Evolutionary conservation across 257 asterid species (phyloP).

Genomic region (Fraxinus americana): DNA sequence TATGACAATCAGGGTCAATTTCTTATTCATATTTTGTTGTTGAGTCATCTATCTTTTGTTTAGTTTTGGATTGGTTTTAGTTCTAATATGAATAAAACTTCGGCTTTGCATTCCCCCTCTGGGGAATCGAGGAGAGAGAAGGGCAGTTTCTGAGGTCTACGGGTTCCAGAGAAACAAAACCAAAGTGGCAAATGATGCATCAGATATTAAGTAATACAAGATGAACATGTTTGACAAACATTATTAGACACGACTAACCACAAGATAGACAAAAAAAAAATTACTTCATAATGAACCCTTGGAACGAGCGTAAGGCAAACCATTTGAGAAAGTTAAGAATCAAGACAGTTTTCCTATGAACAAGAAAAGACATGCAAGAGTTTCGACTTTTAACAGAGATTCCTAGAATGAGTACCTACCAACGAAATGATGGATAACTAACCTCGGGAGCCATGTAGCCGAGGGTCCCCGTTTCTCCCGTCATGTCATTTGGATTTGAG

Average conservation of each 20-base stretch:
- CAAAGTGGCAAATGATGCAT: background rate
- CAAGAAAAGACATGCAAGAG: no score
- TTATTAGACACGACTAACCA: background rate
- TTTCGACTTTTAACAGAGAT: no score
- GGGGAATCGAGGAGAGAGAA: background rate
- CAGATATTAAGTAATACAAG: no score
- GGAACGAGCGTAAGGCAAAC: background rate
- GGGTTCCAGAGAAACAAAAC: no score
- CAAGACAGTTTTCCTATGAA: no score
- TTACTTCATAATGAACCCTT: background rate
- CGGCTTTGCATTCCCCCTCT: background rate
- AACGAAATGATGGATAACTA: background rate
- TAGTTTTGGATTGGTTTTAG: background rate
- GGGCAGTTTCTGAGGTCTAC: background rate
- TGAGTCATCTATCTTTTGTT: no score
- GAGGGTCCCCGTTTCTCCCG: background rate
- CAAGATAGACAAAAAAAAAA: background rate
- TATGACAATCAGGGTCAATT: no score
- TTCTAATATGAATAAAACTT: background rate
- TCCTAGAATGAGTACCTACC: background rate
- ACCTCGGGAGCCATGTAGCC: constrained; percentile 2
- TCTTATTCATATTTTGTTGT: no score
- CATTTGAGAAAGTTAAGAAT: no score
- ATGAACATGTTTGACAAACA: no score
- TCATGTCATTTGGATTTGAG: background rate